Evolutionary conservation across 2,329 filamentous ascomycete genomes (phyloP).

Genomic region (Orbilia oligospora): DNA sequence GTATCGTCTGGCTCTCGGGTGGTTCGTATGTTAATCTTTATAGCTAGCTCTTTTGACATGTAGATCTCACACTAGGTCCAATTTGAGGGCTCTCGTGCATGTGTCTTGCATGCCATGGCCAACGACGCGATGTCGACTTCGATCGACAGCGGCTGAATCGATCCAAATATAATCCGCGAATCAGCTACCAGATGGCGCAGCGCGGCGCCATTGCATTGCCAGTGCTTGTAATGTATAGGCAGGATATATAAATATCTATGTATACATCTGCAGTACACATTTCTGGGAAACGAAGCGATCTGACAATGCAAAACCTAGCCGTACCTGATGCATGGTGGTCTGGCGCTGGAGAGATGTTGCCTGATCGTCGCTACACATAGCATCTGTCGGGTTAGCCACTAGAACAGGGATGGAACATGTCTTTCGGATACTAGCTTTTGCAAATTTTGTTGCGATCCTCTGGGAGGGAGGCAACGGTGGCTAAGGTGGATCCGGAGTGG

Average conservation of each 20-base stretch:
- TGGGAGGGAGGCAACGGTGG: background rate
- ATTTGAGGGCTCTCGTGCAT: background rate
- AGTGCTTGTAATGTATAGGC: too few relatives aligned
- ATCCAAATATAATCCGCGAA: slow-evolving; percentile 56
- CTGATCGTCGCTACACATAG: slow-evolving; percentile 8
- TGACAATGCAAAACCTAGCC: slow-evolving; percentile 31
- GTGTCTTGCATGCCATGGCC: background rate
- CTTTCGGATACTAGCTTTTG: background rate
- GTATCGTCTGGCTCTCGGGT: too few relatives aligned
- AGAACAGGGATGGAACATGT: slow-evolving; percentile 5
- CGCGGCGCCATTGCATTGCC: background rate
- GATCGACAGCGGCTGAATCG: slow-evolving; percentile 39
- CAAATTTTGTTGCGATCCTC: background rate
- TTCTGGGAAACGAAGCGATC: slow-evolving; percentile 37
- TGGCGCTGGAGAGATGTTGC: background rate
- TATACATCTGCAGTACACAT: slow-evolving; percentile 25
- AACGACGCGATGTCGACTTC: background rate
- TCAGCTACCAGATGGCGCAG: slow-evolving; percentile 32
- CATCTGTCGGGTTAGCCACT: background rate
- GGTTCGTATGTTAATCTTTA: too few relatives aligned
- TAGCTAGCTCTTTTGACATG: too few relatives aligned
- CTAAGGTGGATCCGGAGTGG: slow-evolving; percentile 16
- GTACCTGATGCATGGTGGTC: background rate
- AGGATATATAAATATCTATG: too few relatives aligned
- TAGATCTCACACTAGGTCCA: background rate